Percentiles rank a stretch among this genome's conserved stretches.
These are phyloP conservation scores for Prinsepia uniflora DNA, from an alignment of 306 rosid species.

Conservation along the genomic window DNA sequence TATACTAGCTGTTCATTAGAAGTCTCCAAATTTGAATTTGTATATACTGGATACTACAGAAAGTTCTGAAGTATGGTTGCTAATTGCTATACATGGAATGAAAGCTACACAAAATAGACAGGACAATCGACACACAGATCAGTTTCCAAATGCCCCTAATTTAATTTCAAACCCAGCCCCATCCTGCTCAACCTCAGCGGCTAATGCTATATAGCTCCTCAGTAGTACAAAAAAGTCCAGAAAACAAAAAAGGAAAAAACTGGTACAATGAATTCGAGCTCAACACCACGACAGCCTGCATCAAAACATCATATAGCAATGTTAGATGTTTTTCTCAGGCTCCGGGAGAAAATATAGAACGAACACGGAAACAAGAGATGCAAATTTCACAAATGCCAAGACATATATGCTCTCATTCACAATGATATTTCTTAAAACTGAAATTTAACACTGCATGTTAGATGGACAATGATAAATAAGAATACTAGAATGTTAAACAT, in stretches of 20 bases:
- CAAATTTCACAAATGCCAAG: not conserved
- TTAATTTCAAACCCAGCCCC: not conserved
- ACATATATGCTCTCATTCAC: not conserved
- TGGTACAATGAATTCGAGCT: conserved; percentile 41
- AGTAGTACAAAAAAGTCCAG: not conserved
- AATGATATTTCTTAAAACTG: no score
- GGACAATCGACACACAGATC: not conserved
- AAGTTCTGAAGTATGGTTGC: no score
- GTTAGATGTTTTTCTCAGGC: conserved; percentile 20
- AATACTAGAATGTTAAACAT: not conserved
- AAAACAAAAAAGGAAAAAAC: conserved; percentile 60
- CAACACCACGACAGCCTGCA: conserved; percentile 74
- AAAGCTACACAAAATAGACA: not conserved
- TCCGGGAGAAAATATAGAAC: no score
- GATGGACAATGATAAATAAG: not conserved
- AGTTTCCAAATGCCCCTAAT: not conserved
- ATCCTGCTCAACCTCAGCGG: not conserved
- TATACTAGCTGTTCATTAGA: no score
- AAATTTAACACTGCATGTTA: not conserved
- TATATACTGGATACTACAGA: no score
- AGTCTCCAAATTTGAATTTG: no score
- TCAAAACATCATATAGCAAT: conserved; percentile 21
- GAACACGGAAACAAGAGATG: not conserved
- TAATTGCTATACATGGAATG: not conserved
- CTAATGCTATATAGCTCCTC: not conserved